phyloP scores from a whole-genome alignment of 345 rosid species.

The Brassica nigra region DNA sequence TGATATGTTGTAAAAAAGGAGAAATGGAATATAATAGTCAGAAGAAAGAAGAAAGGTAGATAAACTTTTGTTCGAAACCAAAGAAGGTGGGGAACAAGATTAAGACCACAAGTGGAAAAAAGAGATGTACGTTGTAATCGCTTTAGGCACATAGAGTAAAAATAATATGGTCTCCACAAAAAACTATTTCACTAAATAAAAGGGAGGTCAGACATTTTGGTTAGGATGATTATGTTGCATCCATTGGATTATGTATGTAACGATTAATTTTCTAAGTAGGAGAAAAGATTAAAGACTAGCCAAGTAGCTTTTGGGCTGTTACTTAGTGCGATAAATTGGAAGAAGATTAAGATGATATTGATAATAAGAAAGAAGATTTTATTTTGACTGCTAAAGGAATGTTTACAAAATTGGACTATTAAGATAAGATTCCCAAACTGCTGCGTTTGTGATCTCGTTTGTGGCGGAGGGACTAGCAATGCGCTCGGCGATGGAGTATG shows the following conservation, averaged over 20 bases:
- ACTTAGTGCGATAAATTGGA: neutral
- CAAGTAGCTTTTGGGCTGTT: neutral
- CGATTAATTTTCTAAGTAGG: neutral
- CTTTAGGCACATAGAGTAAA: constrained; percentile 4
- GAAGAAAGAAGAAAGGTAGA: constrained; percentile 2
- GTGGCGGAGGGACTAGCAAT: no score
- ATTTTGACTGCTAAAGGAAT: neutral
- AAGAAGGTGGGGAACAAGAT: constrained; percentile 32
- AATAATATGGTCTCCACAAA: neutral
- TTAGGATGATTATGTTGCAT: neutral
- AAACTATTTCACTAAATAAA: neutral
- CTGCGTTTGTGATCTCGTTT: no score
- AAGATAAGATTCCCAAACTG: constrained; percentile 5
- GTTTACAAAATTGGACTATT: neutral
- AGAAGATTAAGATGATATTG: neutral
- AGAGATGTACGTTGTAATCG: constrained; percentile 3
- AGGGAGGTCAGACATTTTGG: neutral
- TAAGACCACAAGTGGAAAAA: constrained; percentile 4
- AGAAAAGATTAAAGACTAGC: neutral
- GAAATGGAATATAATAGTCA: neutral
- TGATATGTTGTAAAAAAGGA: neutral
- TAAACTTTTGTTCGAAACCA: constrained; percentile 17
- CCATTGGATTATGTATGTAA: constrained; percentile 12
- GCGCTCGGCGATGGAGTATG: no score
- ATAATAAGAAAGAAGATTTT: neutral